Percentiles rank a stretch among this genome's conserved stretches.
Evolutionary conservation across 2,329 filamentous ascomycete species (phyloP).

Genomic region (Sarocladiaceae sp.): DNA sequence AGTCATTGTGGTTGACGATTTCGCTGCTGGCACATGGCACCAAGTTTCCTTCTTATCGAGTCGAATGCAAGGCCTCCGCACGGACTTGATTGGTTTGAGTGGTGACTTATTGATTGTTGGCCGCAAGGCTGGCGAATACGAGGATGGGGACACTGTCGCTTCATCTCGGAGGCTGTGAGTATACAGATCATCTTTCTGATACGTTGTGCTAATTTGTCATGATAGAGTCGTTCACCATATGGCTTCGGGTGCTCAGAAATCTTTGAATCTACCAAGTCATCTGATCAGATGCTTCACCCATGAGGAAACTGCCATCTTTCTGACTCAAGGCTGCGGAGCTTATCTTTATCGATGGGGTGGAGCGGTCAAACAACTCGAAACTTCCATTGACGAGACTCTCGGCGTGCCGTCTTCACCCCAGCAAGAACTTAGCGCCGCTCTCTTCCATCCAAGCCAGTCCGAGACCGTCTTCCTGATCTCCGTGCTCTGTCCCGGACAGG

Average conservation of each 20-base stretch:
- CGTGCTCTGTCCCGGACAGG: neutral
- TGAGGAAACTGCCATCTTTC: neutral
- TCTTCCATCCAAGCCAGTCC: neutral
- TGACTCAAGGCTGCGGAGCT: neutral
- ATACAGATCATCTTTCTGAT: neutral
- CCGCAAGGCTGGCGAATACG: neutral
- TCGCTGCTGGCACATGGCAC: neutral
- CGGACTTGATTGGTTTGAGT: neutral
- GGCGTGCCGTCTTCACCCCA: neutral
- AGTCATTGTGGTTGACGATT: neutral
- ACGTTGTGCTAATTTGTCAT: neutral
- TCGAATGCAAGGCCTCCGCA: neutral
- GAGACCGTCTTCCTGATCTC: neutral
- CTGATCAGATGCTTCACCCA: neutral
- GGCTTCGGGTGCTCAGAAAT: neutral
- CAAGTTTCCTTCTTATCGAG: neutral
- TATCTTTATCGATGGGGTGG: neutral
- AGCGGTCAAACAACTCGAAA: neutral
- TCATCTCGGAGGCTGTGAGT: neutral
- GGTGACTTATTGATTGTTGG: neutral
- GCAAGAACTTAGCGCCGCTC: neutral
- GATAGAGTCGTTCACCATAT: neutral
- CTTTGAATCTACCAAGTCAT: neutral
- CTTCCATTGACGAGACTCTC: neutral
- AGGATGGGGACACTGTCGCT: neutral